These are phyloP conservation scores for Xylariaceae sp. DNA, from an alignment of 2,329 filamentous ascomycete species.

Conservation along the genomic window DNA sequence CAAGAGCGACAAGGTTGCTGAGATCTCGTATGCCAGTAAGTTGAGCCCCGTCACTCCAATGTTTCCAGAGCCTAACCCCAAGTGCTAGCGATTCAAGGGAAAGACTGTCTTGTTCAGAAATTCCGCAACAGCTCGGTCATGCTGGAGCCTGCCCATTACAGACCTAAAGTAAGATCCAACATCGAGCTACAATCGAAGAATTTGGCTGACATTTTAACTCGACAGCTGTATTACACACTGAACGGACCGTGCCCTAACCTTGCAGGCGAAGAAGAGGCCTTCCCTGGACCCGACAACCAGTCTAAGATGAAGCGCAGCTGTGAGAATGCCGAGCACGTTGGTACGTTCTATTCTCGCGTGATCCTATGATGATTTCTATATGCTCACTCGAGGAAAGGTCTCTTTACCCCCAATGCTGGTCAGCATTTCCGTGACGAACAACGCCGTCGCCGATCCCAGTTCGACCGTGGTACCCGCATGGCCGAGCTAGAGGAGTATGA, in stretches of 20 bases:
- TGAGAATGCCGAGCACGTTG: constrained; percentile 81
- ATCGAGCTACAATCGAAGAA: neutral
- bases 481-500: constrained; percentile 63
- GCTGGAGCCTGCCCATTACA: constrained; percentile 75
- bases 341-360: no score
- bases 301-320: constrained; percentile 85
- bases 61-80: neutral
- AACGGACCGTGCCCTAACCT: constrained; percentile 47
- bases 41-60: constrained; percentile 23
- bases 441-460: constrained; percentile 71
- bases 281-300: constrained; percentile 76
- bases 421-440: constrained; percentile 72
- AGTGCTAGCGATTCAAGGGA: constrained; percentile 76
- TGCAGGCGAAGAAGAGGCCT: constrained; percentile 68
- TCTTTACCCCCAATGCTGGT: constrained; percentile 76
- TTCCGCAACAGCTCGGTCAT: constrained; percentile 97
- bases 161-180: constrained; percentile 66
- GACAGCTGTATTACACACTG: constrained; percentile 49
- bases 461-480: constrained; percentile 73
- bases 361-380: no score
- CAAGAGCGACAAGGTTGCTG: constrained; percentile 78
- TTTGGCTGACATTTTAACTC: constrained; percentile 16
- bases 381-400: constrained; percentile 44
- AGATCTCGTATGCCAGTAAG: constrained; percentile 93
- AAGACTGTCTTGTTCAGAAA: constrained; percentile 86